Base-by-base conservation (phyloP, 805 yeast genomes). In the Cyberlindnera lachancei region DNA sequence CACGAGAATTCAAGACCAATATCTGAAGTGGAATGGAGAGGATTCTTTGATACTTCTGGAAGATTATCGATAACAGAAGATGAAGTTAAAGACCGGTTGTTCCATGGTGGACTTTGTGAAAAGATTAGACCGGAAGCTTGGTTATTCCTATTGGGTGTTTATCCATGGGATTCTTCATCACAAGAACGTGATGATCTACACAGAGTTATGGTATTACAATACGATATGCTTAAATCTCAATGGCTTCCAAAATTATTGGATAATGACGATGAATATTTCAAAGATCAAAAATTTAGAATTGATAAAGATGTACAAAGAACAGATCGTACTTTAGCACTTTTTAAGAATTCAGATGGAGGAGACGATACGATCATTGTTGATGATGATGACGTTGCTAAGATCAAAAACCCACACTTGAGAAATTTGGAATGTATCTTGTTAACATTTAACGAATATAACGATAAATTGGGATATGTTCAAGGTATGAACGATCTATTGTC, bases 401-500 rank as follows among this genome's bases (percentile, higher is more conserved):
- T 94, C 30, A 65, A 56, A 26, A 92, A 92, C 53, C 79, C 84
- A 9, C 87, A 92, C 55, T 62, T 92, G 37, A 66, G 73, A 38
- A 69, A 61, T 31, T 59, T 92, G 61, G 70, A 85, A 44, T 87
- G 82, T 45, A 81, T 92, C 39, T 64, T 92, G 24, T 66, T 87
- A 35, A 84, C 96, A 1, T 90, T 81, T 50, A 90, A 92, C 54
- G 87, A 83, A 55, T 70, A 78, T 53, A 88, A 92, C 55, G 66
- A 63, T 28, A 80, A 86, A 44, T 59, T 92, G 44, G 98, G 98
- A 1, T 92, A 92, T 50, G 95, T 92, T 14, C 99, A 92, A 60
- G 99, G 99, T 2, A 92, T 92, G 99, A 76, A 92, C 8, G 99
- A 92, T 56, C 62, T 92, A 31, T 61, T 92, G 23, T 81, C 96